Evolutionary conservation across 108 stramenopile species (phyloP), one percentile per base, ranked within the genome.

Genomic region (Conticribra guillardii): DNA sequence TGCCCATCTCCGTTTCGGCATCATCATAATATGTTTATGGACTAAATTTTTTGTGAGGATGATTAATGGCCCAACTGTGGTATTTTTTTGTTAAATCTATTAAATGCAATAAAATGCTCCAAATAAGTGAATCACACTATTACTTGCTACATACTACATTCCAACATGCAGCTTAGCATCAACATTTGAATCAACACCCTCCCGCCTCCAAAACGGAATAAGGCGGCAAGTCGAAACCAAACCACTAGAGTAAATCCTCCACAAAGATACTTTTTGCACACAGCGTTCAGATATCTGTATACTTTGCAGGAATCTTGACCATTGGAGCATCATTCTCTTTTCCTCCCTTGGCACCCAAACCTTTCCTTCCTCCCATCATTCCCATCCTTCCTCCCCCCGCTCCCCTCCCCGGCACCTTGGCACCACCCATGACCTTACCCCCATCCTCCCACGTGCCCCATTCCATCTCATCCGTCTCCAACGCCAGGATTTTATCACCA

Each of bases 391-490:
- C 60, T 90, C 93, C 64, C 90, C 93, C 4, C 87, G 89, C 61
- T 91, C 93, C 27, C 34, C 37, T 11, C 11, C 11, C 11, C 37
- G 5, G 5, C 37, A 9, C 11, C 37, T 11, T 11, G 8, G 37
- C 37, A 41, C 37, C 37, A 5, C 37, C 3, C 58, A 41, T 41
- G 37, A 41, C 69, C n/a, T 29, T 41, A 37, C 59, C 22, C 30
- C 50, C 34, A 52, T 70, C 69, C 22, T 49, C 50, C 69, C 69
- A 70, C 22, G 46, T 21, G 27, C 63, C 73, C 79, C 79, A 74
- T 28, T 80, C 79, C 54, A 77, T 73, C 60, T 91, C 93, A 69
- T 94, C 93, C 4, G 89, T 91, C 57, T 94, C 93, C 32, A 94
- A 54, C n/a, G 82, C 87, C 70, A 94, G 64, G 15, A 91, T 18